A percentile compares a stretch with the other conserved stretches of the same genome.
Conservation (phyloP, 805 yeast species). For the Myxozyma udenii region DNA sequence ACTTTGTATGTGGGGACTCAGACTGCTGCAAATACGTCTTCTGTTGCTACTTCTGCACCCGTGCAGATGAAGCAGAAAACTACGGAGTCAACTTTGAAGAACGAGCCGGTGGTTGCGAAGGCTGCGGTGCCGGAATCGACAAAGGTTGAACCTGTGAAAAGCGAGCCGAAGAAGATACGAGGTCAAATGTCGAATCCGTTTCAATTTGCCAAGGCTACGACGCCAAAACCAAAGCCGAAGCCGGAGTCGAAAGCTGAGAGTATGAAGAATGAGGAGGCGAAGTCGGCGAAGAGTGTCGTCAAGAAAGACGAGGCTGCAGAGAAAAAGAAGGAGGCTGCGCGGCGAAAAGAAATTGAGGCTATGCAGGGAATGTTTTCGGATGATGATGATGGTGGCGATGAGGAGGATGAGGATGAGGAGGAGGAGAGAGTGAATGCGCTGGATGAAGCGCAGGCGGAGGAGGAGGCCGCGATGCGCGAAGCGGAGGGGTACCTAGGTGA, state of each 20-base stretch:
- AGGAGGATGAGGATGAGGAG: constrained; percentile 7
- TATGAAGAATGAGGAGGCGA: background rate
- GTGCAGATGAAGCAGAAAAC: background rate
- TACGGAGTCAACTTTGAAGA: background rate
- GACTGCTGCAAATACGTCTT: background rate
- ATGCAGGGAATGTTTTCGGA: constrained; percentile 16
- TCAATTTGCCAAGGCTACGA: constrained; percentile 6
- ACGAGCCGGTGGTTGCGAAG: background rate
- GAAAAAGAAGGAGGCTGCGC: background rate
- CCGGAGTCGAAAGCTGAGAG: background rate
- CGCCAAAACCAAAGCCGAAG: constrained; percentile 3
- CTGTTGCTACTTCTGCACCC: background rate
- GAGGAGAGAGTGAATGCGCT: background rate
- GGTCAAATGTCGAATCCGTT: constrained; percentile 7
- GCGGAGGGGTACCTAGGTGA: too few species aligned
- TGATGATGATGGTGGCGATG: constrained; percentile 6
- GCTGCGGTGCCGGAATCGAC: too few species aligned
- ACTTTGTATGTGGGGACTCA: background rate
- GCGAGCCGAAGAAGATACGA: background rate
- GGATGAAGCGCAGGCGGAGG: background rate
- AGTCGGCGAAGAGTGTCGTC: background rate
- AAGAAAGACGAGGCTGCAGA: background rate
- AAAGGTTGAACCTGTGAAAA: background rate
- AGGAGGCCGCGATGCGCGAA: background rate
- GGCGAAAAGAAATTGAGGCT: background rate